Evolutionary conservation across 495 filamentous ascomycete species (phyloP), one percentile per base, ranked within the genome.

Genomic region (Podospora didyma): DNA sequence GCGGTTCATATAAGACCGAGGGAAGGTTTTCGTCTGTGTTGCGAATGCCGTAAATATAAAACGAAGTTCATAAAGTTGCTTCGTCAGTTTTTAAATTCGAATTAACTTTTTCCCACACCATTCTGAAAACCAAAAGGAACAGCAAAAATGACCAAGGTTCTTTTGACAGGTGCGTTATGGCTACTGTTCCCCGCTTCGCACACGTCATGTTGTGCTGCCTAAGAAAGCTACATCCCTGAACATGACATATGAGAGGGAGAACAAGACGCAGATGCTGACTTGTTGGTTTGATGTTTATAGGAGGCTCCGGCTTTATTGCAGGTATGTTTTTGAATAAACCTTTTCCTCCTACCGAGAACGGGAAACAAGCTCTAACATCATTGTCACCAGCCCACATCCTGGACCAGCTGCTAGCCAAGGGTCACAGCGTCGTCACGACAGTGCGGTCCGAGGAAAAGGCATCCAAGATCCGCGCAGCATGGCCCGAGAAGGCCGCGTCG

Each of bases 361-460:
- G 26, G 26, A 0, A 10, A 21, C 12, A 21, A 44, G n/a, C 3
- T 21, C 46, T 57, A 48, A 63, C 54, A 26, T 23, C n/a, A 24
- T n/a, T 6, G 46, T 42, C 53, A 60, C 2, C 50, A 75, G 89
- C 89, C 56, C 90, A 96, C 68, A 80, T 92, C 55, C 78, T 96
- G 46, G 88, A 95, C 49, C 78, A 83, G 41, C 82, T 96, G 24
- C 75, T 93, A 35, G 67, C 84, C 56, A 79, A 78, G 63, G 74
- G 81, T 42, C 87, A 92, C 69, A 83, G 83, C 42, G 89, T 94
- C 12, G 84, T 94, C 14, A 89, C 90, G 10, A 96, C 89, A 5
- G 93, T 97, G 48, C 82, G 93, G 47, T 86, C 83, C 3, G 78
- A 88, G 51, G 82, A 84, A 20, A 97, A 97, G 68, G 92, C 87